A percentile compares a stretch with the other conserved stretches of the same genome.
These are phyloP conservation scores for Leucocoprinus leucothites DNA, from an alignment of 768 basidiomycete species.

Conservation along the genomic window DNA sequence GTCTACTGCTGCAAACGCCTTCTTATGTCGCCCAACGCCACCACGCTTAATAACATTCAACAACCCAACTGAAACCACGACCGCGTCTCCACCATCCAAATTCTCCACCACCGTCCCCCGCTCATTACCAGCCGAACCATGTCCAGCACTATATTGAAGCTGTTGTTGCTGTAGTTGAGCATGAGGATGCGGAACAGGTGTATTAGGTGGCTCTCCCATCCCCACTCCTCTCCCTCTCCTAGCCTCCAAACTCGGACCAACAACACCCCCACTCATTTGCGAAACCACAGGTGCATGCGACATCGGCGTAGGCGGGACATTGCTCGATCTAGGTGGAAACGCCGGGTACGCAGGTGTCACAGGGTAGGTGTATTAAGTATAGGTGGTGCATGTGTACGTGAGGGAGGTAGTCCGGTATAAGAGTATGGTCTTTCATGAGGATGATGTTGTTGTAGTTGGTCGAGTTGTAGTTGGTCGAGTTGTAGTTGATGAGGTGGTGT, in stretches of 20 bases:
- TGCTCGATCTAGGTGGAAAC: conserved; percentile 44
- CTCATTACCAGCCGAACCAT: not conserved
- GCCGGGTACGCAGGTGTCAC: conserved; percentile 75
- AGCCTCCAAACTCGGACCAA: conserved; percentile 64
- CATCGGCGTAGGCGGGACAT: conserved; percentile 46
- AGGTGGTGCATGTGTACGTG: conserved; percentile 13
- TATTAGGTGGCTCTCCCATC: conserved; percentile 39
- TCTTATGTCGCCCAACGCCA: conserved; percentile 18
- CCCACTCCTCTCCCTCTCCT: conserved; percentile 52
- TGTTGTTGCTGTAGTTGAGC: conserved; percentile 17
- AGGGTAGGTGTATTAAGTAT: conserved; percentile 28
- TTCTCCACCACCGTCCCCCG: conserved; percentile 19
- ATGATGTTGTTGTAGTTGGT: conserved; percentile 14
- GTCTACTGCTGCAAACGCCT: not conserved
- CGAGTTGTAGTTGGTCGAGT: too few relatives aligned
- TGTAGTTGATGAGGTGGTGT: conserved; percentile 37
- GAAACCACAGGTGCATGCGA: conserved; percentile 54
- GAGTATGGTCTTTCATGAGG: not conserved
- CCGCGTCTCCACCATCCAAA: conserved; percentile 43
- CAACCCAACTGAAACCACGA: conserved; percentile 70
- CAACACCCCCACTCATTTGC: conserved; percentile 37
- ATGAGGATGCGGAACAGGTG: conserved; percentile 46
- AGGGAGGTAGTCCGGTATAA: conserved; percentile 13
- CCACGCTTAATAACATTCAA: conserved; percentile 25
- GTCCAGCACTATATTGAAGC: too few relatives aligned